A percentile compares a stretch with the other conserved stretches of the same genome.
phyloP scores from a whole-genome alignment of 2,329 filamentous ascomycete species.

The Colletotrichum tofieldiae region DNA sequence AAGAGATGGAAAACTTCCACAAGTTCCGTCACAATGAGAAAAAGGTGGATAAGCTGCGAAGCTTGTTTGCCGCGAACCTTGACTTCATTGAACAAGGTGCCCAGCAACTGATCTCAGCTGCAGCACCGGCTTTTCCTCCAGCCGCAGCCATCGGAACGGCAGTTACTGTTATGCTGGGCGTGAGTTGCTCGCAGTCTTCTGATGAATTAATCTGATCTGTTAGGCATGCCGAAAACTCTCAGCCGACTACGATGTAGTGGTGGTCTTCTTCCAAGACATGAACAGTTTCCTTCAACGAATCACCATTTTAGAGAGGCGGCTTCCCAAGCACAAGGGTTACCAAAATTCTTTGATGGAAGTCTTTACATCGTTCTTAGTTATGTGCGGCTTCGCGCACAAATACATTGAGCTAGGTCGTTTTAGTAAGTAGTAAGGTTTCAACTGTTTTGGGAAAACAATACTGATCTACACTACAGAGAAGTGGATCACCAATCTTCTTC shows the following conservation, averaged over 20 bases:
- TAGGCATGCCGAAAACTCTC: constrained; percentile 50
- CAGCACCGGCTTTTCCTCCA: constrained; percentile 52
- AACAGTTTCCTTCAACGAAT: constrained; percentile 55
- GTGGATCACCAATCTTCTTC: constrained; percentile 50
- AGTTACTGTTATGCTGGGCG: constrained; percentile 52
- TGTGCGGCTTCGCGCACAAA: constrained; percentile 54
- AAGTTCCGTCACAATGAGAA: constrained; percentile 53
- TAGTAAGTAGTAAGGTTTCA: constrained; percentile 43
- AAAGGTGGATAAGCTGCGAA: constrained; percentile 52
- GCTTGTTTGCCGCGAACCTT: constrained; percentile 49
- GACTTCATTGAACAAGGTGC: constrained; percentile 50
- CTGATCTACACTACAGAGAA: constrained; percentile 45
- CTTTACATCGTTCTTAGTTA: constrained; percentile 52
- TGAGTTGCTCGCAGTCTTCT: constrained; percentile 9
- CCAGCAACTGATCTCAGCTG: constrained; percentile 50
- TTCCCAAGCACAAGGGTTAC: constrained; percentile 51
- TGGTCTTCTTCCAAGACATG: constrained; percentile 58
- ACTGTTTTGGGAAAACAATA: neutral
- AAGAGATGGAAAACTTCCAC: constrained; percentile 52
- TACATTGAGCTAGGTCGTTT: constrained; percentile 54
- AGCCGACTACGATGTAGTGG: constrained; percentile 56
- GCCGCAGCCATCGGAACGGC: constrained; percentile 53
- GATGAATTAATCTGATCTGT: neutral
- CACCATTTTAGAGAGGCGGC: constrained; percentile 51
- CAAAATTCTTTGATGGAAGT: constrained; percentile 55